These are phyloP conservation scores for Chlorella sp. DNA, from an alignment of 139 green algal species.

Conservation along the genomic window DNA sequence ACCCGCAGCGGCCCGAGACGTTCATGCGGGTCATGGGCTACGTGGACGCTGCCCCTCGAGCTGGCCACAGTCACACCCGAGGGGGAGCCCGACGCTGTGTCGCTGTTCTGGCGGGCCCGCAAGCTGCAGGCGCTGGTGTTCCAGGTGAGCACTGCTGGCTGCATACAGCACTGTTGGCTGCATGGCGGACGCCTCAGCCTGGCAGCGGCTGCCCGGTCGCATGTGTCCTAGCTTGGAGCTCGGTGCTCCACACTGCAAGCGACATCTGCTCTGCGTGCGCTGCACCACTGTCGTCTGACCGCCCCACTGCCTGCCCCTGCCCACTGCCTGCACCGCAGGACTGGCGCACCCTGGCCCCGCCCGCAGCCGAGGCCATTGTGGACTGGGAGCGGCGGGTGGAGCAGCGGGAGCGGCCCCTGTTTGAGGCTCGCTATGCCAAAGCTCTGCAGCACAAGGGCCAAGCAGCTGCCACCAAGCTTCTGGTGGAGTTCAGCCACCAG, in stretches of 20 bases:
- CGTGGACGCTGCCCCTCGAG: conserved; percentile 6
- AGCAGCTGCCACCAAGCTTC: background rate
- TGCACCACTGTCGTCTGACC: too few relatives aligned
- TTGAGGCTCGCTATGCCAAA: background rate
- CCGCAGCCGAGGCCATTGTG: background rate
- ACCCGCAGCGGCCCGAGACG: too few relatives aligned
- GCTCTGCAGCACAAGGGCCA: background rate
- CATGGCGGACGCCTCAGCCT: too few relatives aligned
- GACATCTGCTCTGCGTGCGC: too few relatives aligned
- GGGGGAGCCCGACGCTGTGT: background rate
- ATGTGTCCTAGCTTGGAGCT: too few relatives aligned
- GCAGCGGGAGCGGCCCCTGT: background rate
- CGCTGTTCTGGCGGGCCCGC: conserved; percentile 27
- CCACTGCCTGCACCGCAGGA: background rate
- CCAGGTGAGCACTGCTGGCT: background rate
- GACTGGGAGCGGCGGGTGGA: conserved; percentile 1
- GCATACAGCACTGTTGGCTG: too few relatives aligned
- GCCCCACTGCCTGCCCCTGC: background rate
- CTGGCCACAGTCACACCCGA: background rate
- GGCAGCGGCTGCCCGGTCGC: too few relatives aligned
- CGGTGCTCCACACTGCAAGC: too few relatives aligned
- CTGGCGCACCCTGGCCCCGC: conserved; percentile 2
- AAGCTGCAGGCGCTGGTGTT: conserved; percentile 37
- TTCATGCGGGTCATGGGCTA: too few relatives aligned
- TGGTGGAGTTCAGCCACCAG: background rate